Conservation (phyloP, 108 stramenopile species). For the Chaetoceros muelleri region DNA sequence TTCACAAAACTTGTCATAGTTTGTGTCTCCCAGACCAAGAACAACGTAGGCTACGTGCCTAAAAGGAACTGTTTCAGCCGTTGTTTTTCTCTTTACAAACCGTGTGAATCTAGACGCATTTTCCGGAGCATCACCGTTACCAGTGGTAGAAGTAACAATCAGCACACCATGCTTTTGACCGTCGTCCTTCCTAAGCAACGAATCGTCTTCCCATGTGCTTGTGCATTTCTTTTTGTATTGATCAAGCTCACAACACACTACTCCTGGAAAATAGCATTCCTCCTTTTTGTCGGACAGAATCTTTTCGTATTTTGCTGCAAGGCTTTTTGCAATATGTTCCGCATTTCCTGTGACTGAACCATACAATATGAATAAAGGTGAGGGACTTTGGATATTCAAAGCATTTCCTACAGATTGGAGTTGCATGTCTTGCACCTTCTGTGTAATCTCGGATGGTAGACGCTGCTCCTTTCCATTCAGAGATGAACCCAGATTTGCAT, state of each 20-base stretch:
- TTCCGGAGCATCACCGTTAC: conserved; percentile 86
- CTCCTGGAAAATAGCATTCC: conserved; percentile 34
- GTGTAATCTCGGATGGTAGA: background rate
- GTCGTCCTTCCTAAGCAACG: background rate
- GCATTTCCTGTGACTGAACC: conserved; percentile 73
- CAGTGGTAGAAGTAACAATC: conserved; percentile 77
- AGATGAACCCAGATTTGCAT: background rate
- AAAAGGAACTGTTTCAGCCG: conserved; percentile 28
- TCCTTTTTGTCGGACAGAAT: conserved; percentile 25
- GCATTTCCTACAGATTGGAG: no score
- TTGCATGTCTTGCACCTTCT: background rate
- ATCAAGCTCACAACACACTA: conserved; percentile 50
- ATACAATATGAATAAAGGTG: conserved; percentile 63
- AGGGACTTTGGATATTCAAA: background rate
- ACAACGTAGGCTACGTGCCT: conserved; percentile 44
- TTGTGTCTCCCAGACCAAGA: conserved; percentile 81
- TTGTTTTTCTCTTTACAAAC: conserved; percentile 48
- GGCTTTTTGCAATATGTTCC: conserved; percentile 69
- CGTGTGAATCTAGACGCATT: conserved; percentile 66
- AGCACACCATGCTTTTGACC: conserved; percentile 45
- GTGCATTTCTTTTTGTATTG: conserved; percentile 55
- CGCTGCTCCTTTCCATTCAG: background rate
- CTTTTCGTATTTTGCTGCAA: conserved; percentile 39
- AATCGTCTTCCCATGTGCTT: conserved; percentile 27
- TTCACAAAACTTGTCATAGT: conserved; percentile 81